These are phyloP conservation scores for Urostyla sp. DNA, from an alignment of 73 alveolate genomes.

Conservation along the genomic window DNA sequence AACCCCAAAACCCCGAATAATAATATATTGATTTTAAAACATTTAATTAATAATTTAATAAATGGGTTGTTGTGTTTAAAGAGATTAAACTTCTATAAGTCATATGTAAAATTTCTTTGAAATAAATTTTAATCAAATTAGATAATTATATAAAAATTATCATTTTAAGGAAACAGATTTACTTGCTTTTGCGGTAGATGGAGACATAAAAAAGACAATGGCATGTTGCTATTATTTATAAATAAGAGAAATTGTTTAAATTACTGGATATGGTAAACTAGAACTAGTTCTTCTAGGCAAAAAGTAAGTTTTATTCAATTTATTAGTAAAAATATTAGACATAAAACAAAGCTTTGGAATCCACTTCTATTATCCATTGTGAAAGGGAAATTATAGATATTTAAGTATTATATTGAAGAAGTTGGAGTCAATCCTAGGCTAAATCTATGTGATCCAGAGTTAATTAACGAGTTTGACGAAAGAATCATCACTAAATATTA, in stretches of 20 bases:
- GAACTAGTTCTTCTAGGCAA: background rate
- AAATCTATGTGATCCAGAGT: constrained; percentile 40
- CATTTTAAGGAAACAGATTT: constrained; percentile 30
- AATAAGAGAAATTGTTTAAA: constrained; percentile 24
- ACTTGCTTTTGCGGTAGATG: constrained; percentile 1
- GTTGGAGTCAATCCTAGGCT: constrained; percentile 10
- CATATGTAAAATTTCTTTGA: no score
- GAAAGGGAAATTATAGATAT: background rate
- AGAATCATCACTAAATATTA: constrained; percentile 21
- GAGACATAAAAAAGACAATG: constrained; percentile 7
- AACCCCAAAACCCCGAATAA: no score
- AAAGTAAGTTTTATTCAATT: background rate
- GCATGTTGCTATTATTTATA: constrained; percentile 30
- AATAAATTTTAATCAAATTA: no score
- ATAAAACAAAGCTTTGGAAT: constrained; percentile 48
- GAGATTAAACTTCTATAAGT: no score
- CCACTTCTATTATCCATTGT: constrained; percentile 31
- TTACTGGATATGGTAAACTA: constrained; percentile 8
- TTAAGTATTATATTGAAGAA: background rate
- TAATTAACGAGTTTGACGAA: constrained; percentile 22
- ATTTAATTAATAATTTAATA: no score
- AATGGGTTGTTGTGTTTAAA: no score
- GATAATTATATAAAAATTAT: background rate
- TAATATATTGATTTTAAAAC: no score
- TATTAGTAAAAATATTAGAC: no score